These are phyloP conservation scores for Mycena alexandri DNA, from an alignment of 768 basidiomycete species.

Conservation along the genomic window DNA sequence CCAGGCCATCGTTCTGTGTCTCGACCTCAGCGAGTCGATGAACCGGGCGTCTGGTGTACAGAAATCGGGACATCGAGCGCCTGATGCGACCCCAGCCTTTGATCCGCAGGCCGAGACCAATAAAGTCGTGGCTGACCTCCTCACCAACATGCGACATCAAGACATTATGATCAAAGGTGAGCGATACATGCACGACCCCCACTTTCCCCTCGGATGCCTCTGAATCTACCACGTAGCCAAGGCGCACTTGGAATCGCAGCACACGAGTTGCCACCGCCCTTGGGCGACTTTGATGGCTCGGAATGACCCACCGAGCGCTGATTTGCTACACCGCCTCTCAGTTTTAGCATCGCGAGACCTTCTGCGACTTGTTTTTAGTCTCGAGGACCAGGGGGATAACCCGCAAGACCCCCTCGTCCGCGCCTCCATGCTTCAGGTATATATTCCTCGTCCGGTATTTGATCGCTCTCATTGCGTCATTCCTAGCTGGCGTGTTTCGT, in stretches of 20 bases:
- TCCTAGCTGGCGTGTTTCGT: slow-evolving; percentile 22
- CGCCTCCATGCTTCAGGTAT: neutral
- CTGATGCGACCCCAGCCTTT: slow-evolving; percentile 1
- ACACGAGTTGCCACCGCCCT: slow-evolving; percentile 25
- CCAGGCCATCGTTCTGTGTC: slow-evolving; percentile 47
- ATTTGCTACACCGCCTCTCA: slow-evolving; percentile 9
- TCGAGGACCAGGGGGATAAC: neutral
- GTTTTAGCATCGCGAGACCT: slow-evolving; percentile 9
- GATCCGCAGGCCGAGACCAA: slow-evolving; percentile 19
- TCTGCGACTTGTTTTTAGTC: neutral
- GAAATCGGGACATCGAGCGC: neutral
- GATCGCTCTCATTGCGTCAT: neutral
- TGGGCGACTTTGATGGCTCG: slow-evolving; percentile 26
- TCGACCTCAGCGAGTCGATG: slow-evolving; percentile 47
- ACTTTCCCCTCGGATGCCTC: neutral
- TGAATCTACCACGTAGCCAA: slow-evolving; percentile 25
- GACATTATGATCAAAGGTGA: slow-evolving; percentile 32
- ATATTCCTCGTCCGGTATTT: neutral
- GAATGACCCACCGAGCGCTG: neutral
- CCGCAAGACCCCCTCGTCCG: neutral
- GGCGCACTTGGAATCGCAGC: slow-evolving; percentile 22
- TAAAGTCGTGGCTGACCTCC: slow-evolving; percentile 5
- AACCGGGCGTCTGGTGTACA: slow-evolving; percentile 38
- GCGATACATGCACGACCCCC: neutral
- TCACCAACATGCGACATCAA: neutral